Evolutionary conservation across 2,329 filamentous ascomycete species (phyloP).

Genomic region (Amesomyces nigricolor): DNA sequence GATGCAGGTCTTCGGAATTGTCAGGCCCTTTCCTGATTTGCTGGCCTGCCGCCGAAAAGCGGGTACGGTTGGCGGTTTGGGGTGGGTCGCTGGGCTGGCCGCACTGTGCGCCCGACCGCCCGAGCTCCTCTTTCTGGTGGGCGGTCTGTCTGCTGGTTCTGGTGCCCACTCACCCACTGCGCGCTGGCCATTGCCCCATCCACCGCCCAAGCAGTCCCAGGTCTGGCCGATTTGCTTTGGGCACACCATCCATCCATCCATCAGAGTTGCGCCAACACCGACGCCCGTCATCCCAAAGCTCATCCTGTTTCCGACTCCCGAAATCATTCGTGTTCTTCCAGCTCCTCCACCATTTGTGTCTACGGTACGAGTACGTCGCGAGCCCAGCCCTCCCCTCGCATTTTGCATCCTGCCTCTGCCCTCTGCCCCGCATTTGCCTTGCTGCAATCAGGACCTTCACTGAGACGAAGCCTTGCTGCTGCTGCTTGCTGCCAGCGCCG

Average conservation of each 20-base stretch:
- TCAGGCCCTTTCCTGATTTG: background rate
- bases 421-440: conserved; percentile 13
- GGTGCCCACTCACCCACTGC: conserved; percentile 1
- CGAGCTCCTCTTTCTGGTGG: background rate
- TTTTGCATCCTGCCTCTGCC: background rate
- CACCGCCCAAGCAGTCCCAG: conserved; percentile 4
- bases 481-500: conserved; percentile 7
- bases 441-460: background rate
- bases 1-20: background rate
- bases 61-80: background rate
- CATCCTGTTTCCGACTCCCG: too few species aligned
- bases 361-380: conserved; percentile 6
- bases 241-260: conserved; percentile 16
- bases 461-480: conserved; percentile 11
- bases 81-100: too few species aligned
- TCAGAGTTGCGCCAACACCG: conserved; percentile 21
- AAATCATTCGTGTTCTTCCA: conserved; percentile 15
- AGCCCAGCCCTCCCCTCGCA: background rate
- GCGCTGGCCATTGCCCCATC: conserved; percentile 1
- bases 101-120: too few species aligned
- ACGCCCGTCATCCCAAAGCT: conserved; percentile 21
- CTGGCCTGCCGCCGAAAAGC: background rate
- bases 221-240: conserved; percentile 24
- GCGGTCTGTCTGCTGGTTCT: background rate
- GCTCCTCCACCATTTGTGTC: conserved; percentile 12